phyloP scores from a whole-genome alignment of 2,329 filamentous ascomycete species.

The Diaporthe destruens region DNA sequence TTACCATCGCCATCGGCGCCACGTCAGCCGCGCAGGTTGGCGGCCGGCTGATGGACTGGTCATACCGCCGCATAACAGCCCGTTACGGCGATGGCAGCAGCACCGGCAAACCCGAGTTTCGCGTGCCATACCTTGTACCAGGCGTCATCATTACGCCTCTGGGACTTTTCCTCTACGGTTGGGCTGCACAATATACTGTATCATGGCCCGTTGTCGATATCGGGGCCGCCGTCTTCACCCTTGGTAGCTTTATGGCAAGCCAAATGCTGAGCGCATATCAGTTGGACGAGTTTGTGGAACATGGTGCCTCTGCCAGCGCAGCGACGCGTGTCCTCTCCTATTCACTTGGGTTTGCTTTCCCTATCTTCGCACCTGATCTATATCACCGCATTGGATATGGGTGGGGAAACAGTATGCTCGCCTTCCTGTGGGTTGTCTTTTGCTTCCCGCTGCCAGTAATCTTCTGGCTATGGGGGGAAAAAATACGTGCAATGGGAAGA shows the following conservation, averaged over 20 bases:
- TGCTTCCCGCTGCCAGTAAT: constrained; percentile 55
- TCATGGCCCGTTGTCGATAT: constrained; percentile 70
- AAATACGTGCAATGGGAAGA: constrained; percentile 29
- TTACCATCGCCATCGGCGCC: constrained; percentile 68
- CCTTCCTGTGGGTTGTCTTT: constrained; percentile 60
- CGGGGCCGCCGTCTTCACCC: constrained; percentile 63
- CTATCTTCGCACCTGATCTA: constrained; percentile 63
- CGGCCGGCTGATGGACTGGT: constrained; percentile 46
- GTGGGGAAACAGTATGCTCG: constrained; percentile 57
- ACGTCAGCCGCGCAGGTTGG: constrained; percentile 60
- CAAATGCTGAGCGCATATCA: constrained; percentile 68
- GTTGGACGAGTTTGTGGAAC: constrained; percentile 60
- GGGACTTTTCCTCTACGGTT: constrained; percentile 64
- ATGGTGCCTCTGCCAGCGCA: constrained; percentile 57
- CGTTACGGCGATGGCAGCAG: constrained; percentile 29
- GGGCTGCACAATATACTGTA: constrained; percentile 54
- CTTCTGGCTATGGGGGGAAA: constrained; percentile 41
- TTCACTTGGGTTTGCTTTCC: constrained; percentile 67
- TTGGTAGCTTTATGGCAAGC: constrained; percentile 65
- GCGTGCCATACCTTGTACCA: constrained; percentile 45
- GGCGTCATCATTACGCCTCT: constrained; percentile 58
- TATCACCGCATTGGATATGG: constrained; percentile 55
- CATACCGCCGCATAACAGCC: constrained; percentile 48
- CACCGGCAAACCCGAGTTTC: constrained; percentile 40
- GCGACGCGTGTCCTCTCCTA: constrained; percentile 66